A percentile compares a stretch with the other conserved stretches of the same genome.
phyloP scores from a whole-genome alignment of 2,329 filamentous ascomycete genomes.

The Colletotrichum sp. region DNA sequence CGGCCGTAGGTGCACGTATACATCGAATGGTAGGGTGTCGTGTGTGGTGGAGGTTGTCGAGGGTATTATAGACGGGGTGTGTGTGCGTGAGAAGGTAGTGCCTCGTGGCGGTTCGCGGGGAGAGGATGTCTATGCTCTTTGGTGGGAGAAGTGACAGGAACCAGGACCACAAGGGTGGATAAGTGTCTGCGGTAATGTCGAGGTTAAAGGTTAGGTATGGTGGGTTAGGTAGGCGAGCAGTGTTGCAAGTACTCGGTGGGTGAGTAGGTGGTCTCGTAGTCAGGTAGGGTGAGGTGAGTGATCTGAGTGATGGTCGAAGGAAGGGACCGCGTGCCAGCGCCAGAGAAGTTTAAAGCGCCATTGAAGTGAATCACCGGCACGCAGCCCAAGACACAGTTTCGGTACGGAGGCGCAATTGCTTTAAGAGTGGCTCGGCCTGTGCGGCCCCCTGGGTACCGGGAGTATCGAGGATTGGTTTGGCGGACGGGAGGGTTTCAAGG shows the following conservation, averaged over 20 bases:
- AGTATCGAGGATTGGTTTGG: slow-evolving; percentile 16
- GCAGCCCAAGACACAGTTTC: slow-evolving; percentile 21
- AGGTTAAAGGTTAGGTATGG: neutral
- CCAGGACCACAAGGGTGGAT: neutral
- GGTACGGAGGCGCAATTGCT: slow-evolving; percentile 17
- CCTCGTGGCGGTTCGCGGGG: neutral
- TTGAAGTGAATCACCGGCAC: slow-evolving; percentile 18
- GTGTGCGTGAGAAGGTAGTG: neutral
- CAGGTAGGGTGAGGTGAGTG: neutral
- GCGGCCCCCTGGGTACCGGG: slow-evolving; percentile 10
- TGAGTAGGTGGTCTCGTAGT: neutral
- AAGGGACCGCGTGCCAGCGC: slow-evolving; percentile 17
- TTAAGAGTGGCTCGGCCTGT: slow-evolving; percentile 18
- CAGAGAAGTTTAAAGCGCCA: slow-evolving; percentile 19
- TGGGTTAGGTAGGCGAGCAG: neutral
- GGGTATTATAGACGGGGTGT: slow-evolving; percentile 1
- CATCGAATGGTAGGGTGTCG: neutral
- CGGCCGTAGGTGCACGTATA: neutral
- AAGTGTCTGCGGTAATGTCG: neutral
- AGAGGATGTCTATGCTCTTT: neutral
- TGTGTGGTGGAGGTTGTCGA: slow-evolving; percentile 3
- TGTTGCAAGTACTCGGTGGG: neutral
- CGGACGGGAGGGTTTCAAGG: slow-evolving; percentile 16
- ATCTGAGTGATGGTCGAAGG: neutral
- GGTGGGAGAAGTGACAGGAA: neutral